Evolutionary conservation across 495 filamentous ascomycete species (phyloP).

Genomic region (Wilcoxina mikolae): DNA sequence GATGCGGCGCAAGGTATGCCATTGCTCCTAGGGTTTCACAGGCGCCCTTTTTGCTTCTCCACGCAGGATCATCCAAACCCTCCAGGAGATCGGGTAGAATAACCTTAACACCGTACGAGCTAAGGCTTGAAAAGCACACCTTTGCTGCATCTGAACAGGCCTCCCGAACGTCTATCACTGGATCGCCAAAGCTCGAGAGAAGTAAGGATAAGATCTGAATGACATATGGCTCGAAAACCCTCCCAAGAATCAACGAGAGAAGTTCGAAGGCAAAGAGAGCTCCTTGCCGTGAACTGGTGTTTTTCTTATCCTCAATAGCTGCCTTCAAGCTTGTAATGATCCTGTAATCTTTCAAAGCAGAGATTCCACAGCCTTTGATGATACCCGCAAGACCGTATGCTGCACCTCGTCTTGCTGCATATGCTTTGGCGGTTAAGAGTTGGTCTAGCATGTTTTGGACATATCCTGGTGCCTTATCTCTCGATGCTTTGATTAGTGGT

Average conservation of each 20-base stretch:
- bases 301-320: slow-evolving; percentile 82
- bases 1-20: slow-evolving; percentile 92
- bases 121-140: slow-evolving; percentile 80
- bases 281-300: slow-evolving; percentile 72
- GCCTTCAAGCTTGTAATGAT: slow-evolving; percentile 64
- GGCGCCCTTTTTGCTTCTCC: slow-evolving; percentile 95
- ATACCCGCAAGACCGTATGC: slow-evolving; percentile 91
- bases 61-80: slow-evolving; percentile 86
- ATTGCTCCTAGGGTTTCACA: slow-evolving; percentile 93
- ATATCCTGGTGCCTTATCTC: slow-evolving; percentile 61
- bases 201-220: slow-evolving; percentile 90
- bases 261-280: slow-evolving; percentile 83
- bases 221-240: slow-evolving; percentile 87
- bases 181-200: slow-evolving; percentile 75
- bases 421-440: slow-evolving; percentile 69
- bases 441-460: slow-evolving; percentile 65
- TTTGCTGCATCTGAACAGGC: slow-evolving; percentile 86
- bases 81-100: slow-evolving; percentile 84
- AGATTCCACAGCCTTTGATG: slow-evolving; percentile 68
- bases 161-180: slow-evolving; percentile 75
- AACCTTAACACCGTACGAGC: slow-evolving; percentile 88
- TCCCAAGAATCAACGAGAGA: slow-evolving; percentile 66
- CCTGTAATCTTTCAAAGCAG: slow-evolving; percentile 67
- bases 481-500: slow-evolving; percentile 65
- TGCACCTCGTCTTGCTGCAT: slow-evolving; percentile 77